Base-by-base conservation (phyloP, 805 yeast species). In the Lipomyces chichibuensis region DNA sequence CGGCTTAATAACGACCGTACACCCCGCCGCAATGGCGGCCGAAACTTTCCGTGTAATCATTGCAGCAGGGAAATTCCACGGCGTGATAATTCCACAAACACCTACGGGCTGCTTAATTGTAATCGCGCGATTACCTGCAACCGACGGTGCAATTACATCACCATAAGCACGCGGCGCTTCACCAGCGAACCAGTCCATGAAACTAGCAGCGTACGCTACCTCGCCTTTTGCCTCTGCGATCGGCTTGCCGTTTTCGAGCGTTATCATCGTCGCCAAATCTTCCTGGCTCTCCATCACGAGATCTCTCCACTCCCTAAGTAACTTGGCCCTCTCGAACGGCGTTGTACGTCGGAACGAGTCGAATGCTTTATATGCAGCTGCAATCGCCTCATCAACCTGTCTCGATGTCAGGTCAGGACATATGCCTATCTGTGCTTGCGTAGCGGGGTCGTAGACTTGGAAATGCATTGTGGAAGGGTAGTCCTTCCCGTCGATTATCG, bases 161-260 rank as follows among this genome's bases (percentile, higher is more conserved):
- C 94, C 95, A 63, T 85, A 80, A 33, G 84, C 77, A 72, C 92
- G 83, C 52, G 92, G 90, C 7, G 94, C 94, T 72, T 87, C 90
- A 76, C 89, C 95, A 39, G 96, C 83, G 75, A 87, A 93, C 97
- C 98, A 93, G 75, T 91, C 92, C 76, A 91, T 89, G 77, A 89
- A 92, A 6, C 90, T 84, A 1, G 91, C 88, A 9, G 89, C 88
- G 72, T 87, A 87, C 60, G 72, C 65, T 35, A 89, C 82, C 75
- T 90, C 95, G 4, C 92, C 93, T 60, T 79, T 75, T n/a, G 94
- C 88, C 75, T 90, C 95, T 0, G 85, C 83, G 14, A 82, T 77
- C 0, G 93, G 84, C 77, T 90, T 90, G 46, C 96, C 96, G 75
- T 90, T 90, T 75, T 90, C 96, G 69, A 85, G 77, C 17, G 90